These are phyloP conservation scores for Physaria fendleri DNA, from an alignment of 345 rosid genomes.

Conservation along the genomic window DNA sequence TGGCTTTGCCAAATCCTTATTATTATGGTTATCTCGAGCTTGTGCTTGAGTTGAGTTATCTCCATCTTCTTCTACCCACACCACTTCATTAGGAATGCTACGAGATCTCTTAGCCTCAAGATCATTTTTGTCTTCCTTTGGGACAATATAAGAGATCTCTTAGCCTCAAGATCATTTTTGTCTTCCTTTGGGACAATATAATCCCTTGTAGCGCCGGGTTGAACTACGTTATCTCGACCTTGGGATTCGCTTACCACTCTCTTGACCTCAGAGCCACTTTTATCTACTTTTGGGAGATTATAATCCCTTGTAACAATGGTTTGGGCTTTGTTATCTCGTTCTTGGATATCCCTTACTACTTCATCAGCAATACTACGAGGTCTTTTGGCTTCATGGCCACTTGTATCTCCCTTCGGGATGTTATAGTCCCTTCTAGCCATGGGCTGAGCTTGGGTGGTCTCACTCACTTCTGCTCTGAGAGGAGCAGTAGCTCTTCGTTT, in stretches of 20 bases:
- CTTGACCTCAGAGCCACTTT: constrained; percentile 11
- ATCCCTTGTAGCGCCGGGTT: constrained; percentile 1
- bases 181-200: not conserved
- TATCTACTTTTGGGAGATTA: not conserved
- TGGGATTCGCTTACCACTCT: constrained; percentile 21
- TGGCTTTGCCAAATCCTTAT: constrained; percentile 7
- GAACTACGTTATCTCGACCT: not conserved
- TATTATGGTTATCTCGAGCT: constrained; percentile 2
- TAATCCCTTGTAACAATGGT: constrained; percentile 1
- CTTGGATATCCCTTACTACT: constrained; percentile 20
- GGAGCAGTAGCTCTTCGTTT: constrained; percentile 23
- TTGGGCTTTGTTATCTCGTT: not conserved
- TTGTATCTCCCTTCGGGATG: not conserved
- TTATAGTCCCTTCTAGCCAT: constrained; percentile 5
- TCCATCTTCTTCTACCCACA: not conserved
- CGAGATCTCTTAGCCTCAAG: not conserved
- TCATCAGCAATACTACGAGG: constrained; percentile 18
- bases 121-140: not conserved
- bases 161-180: not conserved
- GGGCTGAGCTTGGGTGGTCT: constrained; percentile 8
- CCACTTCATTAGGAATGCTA: not conserved
- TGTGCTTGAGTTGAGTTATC: constrained; percentile 2
- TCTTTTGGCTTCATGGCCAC: constrained; percentile 12
- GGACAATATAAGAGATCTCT: not conserved
- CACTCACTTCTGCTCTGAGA: constrained; percentile 1